Percentiles rank a stretch among this genome's conserved stretches.
phyloP scores from a whole-genome alignment of 1,284 basidiomycete genomes.

The Ustilago sp. region DNA sequence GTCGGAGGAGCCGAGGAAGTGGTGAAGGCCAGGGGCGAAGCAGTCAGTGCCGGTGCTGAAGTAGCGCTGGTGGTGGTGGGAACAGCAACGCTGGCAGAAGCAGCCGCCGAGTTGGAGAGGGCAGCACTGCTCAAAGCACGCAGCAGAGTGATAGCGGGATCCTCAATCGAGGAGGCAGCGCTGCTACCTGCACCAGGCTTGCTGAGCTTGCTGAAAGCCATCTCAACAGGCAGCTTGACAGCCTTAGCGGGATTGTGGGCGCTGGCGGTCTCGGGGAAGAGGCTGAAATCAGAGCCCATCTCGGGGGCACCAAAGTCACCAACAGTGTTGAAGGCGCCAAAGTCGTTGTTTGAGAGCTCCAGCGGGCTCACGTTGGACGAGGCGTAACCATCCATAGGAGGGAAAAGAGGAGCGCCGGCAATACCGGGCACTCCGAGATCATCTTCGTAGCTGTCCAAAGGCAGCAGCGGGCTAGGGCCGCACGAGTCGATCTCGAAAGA shows the following conservation, averaged over 20 bases:
- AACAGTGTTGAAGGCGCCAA: conserved; percentile 28
- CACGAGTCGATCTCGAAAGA: conserved; percentile 63
- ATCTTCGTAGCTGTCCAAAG: conserved; percentile 56
- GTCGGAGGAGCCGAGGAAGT: conserved; percentile 26
- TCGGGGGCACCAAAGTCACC: conserved; percentile 52
- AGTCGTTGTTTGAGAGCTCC: conserved; percentile 38
- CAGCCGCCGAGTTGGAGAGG: conserved; percentile 39
- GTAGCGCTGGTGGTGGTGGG: conserved; percentile 14
- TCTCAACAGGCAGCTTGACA: conserved; percentile 42
- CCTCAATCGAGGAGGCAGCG: conserved; percentile 22
- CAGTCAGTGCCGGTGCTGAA: conserved; percentile 32
- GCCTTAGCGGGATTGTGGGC: conserved; percentile 2
- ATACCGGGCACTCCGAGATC: conserved; percentile 59
- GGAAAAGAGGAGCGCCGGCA: conserved; percentile 51
- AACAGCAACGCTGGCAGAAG: conserved; percentile 18
- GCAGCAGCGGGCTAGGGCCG: conserved; percentile 62
- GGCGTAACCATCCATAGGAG: conserved; percentile 42
- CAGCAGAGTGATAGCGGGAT: conserved; percentile 50
- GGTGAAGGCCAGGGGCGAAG: conserved; percentile 51
- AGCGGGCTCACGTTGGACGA: conserved; percentile 55
- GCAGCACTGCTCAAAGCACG: conserved; percentile 53
- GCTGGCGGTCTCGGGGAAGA: conserved; percentile 47
- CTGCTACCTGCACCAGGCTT: conserved; percentile 31
- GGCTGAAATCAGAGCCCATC: conserved; percentile 52
- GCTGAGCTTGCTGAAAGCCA: conserved; percentile 58